Percentiles rank a stretch among this genome's conserved stretches.
phyloP scores from a whole-genome alignment of 208 protist genomes.

The Endotrypanum monterogeii region DNA sequence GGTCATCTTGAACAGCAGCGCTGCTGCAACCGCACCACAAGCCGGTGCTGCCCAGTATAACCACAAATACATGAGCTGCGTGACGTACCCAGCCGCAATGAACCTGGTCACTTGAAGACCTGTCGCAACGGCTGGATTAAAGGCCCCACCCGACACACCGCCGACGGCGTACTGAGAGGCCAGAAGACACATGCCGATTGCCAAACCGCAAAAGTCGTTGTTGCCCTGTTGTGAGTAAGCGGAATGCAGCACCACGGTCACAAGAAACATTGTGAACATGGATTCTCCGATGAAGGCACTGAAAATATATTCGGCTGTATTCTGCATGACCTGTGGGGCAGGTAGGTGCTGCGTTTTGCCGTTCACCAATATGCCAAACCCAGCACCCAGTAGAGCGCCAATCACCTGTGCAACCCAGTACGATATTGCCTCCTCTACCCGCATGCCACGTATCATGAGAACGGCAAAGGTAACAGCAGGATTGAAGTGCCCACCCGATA shows the following conservation, averaged over 20 bases:
- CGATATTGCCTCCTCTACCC: conserved; percentile 69
- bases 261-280: conserved; percentile 73
- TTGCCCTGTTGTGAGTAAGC: conserved; percentile 74
- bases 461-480: conserved; percentile 77
- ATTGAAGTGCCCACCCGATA: conserved; percentile 86
- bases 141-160: conserved; percentile 75
- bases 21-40: conserved; percentile 55
- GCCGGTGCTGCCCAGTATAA: conserved; percentile 82
- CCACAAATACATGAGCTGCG: conserved; percentile 81
- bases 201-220: conserved; percentile 80
- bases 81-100: conserved; percentile 67
- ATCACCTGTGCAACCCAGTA: conserved; percentile 85
- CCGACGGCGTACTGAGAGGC: conserved; percentile 78
- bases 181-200: conserved; percentile 75
- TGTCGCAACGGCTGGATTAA: conserved; percentile 81
- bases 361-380: conserved; percentile 58
- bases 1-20: conserved; percentile 78
- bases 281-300: conserved; percentile 66
- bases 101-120: conserved; percentile 76
- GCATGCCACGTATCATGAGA: conserved; percentile 66
- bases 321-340: conserved; percentile 72
- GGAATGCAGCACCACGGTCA: conserved; percentile 75
- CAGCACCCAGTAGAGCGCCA: conserved; percentile 64
- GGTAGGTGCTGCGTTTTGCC: conserved; percentile 68
- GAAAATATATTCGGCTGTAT: conserved; percentile 66